Evolutionary conservation across 2,329 filamentous ascomycete genomes (phyloP).

Genomic region (Tolypocladium sp.): DNA sequence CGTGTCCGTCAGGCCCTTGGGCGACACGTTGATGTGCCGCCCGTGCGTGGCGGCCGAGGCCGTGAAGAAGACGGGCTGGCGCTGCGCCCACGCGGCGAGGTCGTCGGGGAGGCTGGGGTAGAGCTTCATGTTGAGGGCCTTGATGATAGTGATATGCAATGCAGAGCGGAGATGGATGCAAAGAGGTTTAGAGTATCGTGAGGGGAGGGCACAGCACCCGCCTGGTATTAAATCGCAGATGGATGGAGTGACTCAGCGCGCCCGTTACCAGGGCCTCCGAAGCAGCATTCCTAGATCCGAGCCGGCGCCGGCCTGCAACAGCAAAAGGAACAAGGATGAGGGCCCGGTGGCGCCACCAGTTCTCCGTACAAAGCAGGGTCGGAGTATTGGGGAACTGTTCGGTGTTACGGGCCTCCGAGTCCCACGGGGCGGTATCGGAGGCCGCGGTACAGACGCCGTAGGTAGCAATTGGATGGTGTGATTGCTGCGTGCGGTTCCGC

Average conservation of each 20-base stretch:
- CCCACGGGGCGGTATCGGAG: not conserved
- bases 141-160: not conserved
- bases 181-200: not conserved
- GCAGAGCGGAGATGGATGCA: not conserved
- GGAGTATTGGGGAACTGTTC: not conserved
- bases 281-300: not conserved
- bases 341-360: not conserved
- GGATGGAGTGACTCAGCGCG: not conserved
- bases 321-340: not conserved
- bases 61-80: conserved; percentile 67
- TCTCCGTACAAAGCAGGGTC: not conserved
- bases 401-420: not conserved
- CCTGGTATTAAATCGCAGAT: not conserved
- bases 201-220: not conserved
- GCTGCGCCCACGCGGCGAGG: conserved; percentile 53
- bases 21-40: conserved; percentile 65
- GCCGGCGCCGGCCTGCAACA: not conserved
- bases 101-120: conserved; percentile 44
- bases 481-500: too few relatives aligned
- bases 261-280: not conserved
- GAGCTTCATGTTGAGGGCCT: conserved; percentile 47
- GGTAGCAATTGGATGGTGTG: not conserved
- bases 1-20: conserved; percentile 58
- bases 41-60: conserved; percentile 61
- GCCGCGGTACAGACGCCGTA: not conserved